Base-by-base conservation (phyloP, 768 basidiomycete genomes). In the Asterophora lycoperdoides region DNA sequence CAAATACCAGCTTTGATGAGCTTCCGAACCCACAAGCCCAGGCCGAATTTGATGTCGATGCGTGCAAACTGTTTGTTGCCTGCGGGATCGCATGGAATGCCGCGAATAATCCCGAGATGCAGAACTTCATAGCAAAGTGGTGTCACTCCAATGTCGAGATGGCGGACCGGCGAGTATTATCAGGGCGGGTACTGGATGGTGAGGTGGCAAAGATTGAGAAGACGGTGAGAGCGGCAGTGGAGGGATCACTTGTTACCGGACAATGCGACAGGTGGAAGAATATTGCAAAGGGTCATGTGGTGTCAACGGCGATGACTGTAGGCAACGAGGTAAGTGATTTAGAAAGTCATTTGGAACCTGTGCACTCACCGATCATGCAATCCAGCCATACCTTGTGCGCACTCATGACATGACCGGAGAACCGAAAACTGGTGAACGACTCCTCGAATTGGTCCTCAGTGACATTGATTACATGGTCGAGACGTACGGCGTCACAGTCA, bases 241-340 rank as follows among this genome's bases (percentile, higher is more conserved):
- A 2, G 60, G 62, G 8, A 55, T 5, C 5, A 10, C 10, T 29
- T 29, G 29, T 29, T 5, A 29, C 29, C 10, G 29, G 29, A 10
- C 29, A 59, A 32, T 61, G 60, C 23, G 64, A 68, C 48, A 62
- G 67, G 5, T 67, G 62, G 62, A 67, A 62, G 47, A 65, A 65
- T 47, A 46, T 60, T n/a, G 52, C 59, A 8, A 62, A 61, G 34
- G 53, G 50, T 7, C 46, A 59, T 3, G 33, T 68, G 23, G 51
- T 64, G 26, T 54, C 59, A 0, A 56, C 62, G 3, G 51, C 60
- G 54, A 49, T 68, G 32, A 64, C 38, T 20, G 61, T 64, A 3
- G 58, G 64, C 13, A 49, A 52, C 35, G 35, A 51, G 44, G 64
- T 64, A 33, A 37, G 52, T 49, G 10, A 8, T 14, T 5, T 14